These are phyloP conservation scores for Pythium grandisporangium DNA, from an alignment of 352 stramenopile genomes.

Conservation along the genomic window DNA sequence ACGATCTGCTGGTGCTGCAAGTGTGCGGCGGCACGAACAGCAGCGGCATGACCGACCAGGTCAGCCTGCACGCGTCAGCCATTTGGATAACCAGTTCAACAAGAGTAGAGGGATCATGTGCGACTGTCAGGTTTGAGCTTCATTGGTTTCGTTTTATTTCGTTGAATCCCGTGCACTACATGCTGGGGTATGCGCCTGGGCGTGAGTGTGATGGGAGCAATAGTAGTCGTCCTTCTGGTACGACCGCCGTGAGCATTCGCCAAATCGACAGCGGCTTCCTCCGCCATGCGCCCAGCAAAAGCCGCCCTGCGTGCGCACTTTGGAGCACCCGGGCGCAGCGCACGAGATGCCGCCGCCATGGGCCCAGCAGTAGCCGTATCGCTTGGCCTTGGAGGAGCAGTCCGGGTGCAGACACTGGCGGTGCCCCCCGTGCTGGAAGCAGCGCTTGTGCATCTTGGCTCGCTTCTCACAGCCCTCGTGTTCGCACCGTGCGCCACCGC, in stretches of 20 bases:
- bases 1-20: too few relatives aligned
- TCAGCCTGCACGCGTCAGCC: too few relatives aligned
- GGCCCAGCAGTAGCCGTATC: constrained; percentile 16
- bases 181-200: too few relatives aligned
- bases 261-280: constrained; percentile 13
- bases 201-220: constrained; percentile 12
- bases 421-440: constrained; percentile 12
- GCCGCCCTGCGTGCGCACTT: constrained; percentile 16
- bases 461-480: constrained; percentile 9
- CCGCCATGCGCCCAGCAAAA: constrained; percentile 25
- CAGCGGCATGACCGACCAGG: too few relatives aligned
- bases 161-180: too few relatives aligned
- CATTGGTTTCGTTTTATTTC: too few relatives aligned
- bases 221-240: constrained; percentile 13
- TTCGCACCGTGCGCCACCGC: constrained; percentile 10
- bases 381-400: constrained; percentile 10
- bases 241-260: constrained; percentile 2
- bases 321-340: constrained; percentile 9
- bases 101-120: too few relatives aligned
- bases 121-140: too few relatives aligned
- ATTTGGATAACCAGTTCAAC: too few relatives aligned
- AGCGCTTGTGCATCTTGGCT: constrained; percentile 10
- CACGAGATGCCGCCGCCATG: constrained; percentile 19
- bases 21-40: too few relatives aligned
- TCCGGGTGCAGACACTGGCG: background rate